Base-by-base conservation (phyloP, 2,329 filamentous ascomycete species). In the Aspergillus latus region DNA sequence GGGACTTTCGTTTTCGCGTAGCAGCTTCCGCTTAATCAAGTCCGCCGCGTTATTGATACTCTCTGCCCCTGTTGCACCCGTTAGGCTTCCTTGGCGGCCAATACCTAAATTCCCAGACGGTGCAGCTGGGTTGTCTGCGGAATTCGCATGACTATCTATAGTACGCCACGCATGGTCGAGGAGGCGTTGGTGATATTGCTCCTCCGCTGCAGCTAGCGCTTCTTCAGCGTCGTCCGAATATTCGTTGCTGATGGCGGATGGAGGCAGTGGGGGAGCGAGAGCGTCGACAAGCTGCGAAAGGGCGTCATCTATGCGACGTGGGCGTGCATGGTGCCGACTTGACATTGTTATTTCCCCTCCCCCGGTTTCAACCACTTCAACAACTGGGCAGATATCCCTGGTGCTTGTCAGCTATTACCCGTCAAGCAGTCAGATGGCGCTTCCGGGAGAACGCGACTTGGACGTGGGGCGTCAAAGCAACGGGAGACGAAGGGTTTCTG, bases 1-100 rank as follows among this genome's bases (percentile, higher is more conserved):
- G 21, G 80, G 89, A 61, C 83, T 88, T 45, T 84, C 84, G 67
- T 91, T 90, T 64, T 87, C 88, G 65, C 89, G 85, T 56, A 95
- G 84, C 61, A 99, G 80, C 75, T 89, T 90, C 69, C 90, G 86
- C 78, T 93, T 94, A 73, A 99, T 97, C 66, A 96, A 78, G 72
- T 97, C 92, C 30, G 90, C 90, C 52, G 92, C 92, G 80, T 97
- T 92, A 71, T 96, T 93, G 62, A 96, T 88, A 64, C 80, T 80
- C 36, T 75, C 74, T 13, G 65, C 61, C 9, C 66, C 67, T 13
- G 68, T 64, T 13, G 65, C 61, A 9, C 66, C 67, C n/a, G 68
- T 64, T 30, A 69, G 36, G 44, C 69, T 72, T 37, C 71, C 68
- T 30, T 69, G 61, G 16, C 69, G 69, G 16, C 29, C 49, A 57